These are phyloP conservation scores for Aurantiochytrium sp. DNA, from an alignment of 108 stramenopile species.

Conservation along the genomic window DNA sequence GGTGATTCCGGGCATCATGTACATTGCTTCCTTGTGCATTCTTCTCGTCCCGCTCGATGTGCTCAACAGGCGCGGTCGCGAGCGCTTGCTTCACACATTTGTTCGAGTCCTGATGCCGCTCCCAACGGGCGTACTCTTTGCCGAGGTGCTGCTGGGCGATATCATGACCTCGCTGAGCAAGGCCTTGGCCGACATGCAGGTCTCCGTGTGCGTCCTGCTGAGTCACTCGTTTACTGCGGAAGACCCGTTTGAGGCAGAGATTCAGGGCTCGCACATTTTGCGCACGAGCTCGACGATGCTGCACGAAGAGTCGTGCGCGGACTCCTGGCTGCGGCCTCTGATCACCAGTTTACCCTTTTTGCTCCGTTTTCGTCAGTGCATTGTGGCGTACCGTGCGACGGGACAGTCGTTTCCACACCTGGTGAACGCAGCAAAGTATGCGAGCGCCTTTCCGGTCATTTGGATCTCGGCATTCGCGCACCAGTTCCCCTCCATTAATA, in stretches of 20 bases:
- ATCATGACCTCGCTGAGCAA: conserved; percentile 12
- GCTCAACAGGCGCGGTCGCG: background rate
- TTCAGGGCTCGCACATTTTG: background rate
- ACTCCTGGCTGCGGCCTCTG: background rate
- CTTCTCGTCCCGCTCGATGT: background rate
- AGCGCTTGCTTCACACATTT: background rate
- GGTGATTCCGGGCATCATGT: background rate
- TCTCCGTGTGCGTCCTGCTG: background rate
- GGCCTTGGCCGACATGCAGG: background rate
- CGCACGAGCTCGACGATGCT: background rate
- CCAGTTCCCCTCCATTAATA: background rate
- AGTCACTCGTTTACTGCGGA: background rate
- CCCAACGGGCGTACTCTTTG: background rate
- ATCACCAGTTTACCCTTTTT: background rate
- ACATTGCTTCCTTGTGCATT: background rate
- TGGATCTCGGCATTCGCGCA: conserved; percentile 5
- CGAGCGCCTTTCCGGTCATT: background rate
- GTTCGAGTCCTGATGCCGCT: background rate
- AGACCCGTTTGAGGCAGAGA: background rate
- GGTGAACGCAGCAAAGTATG: background rate
- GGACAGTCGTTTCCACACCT: background rate
- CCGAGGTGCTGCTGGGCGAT: background rate
- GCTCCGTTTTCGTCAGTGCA: background rate
- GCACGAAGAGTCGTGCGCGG: background rate
- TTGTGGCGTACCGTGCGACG: background rate